Evolutionary conservation across 495 filamentous ascomycete genomes (phyloP).

Genomic region (Pyrenula massariospora): DNA sequence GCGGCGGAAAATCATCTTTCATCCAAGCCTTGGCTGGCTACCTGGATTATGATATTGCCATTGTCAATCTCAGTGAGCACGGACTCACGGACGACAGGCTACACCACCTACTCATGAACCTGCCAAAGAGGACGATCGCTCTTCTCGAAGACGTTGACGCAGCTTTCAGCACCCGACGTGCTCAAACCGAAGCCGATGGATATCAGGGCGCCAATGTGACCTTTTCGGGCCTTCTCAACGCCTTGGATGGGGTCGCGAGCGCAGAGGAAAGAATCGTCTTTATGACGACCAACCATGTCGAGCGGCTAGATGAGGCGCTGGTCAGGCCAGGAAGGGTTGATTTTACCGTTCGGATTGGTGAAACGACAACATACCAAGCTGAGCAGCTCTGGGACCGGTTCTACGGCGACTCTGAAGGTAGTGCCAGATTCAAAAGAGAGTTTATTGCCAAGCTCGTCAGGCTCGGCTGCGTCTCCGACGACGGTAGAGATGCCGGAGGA

Average conservation of each 20-base stretch:
- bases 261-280: slow-evolving; percentile 89
- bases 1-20: slow-evolving; percentile 92
- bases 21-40: slow-evolving; percentile 90
- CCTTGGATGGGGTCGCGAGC: slow-evolving; percentile 88
- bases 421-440: slow-evolving; percentile 32
- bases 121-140: slow-evolving; percentile 75
- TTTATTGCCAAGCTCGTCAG: slow-evolving; percentile 39
- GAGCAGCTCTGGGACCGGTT: slow-evolving; percentile 87
- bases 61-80: slow-evolving; percentile 85
- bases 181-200: slow-evolving; percentile 65
- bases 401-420: slow-evolving; percentile 68
- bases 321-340: slow-evolving; percentile 88
- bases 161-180: slow-evolving; percentile 69
- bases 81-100: slow-evolving; percentile 89
- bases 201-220: slow-evolving; percentile 87
- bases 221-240: slow-evolving; percentile 88
- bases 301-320: slow-evolving; percentile 76
- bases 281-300: slow-evolving; percentile 89
- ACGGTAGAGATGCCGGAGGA: slow-evolving; percentile 24
- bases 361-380: slow-evolving; percentile 77
- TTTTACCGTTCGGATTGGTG: slow-evolving; percentile 81
- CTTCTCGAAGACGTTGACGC: slow-evolving; percentile 93
- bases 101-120: slow-evolving; percentile 75
- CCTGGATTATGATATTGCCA: slow-evolving; percentile 86
- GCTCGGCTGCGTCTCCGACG: slow-evolving; percentile 40